A percentile compares a stretch with the other conserved stretches of the same genome.
These are phyloP conservation scores for Trametes hirsuta DNA, from an alignment of 1,284 basidiomycete species.

Conservation along the genomic window DNA sequence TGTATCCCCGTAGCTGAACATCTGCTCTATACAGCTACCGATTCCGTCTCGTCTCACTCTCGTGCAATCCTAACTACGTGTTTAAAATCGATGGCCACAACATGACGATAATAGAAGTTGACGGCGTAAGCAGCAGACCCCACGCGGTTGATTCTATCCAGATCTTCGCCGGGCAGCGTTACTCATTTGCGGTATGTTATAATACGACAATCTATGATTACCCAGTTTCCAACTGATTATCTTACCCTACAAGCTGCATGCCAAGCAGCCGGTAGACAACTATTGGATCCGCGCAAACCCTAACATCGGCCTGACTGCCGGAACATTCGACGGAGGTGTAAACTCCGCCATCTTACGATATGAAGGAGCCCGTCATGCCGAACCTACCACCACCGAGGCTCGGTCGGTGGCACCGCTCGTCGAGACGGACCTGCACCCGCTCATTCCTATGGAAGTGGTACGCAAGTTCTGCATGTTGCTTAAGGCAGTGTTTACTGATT, in stretches of 20 bases:
- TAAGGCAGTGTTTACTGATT: not conserved
- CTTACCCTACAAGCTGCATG: constrained; percentile 26
- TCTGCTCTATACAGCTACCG: constrained; percentile 28
- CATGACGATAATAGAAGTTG: constrained; percentile 40
- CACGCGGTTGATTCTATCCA: constrained; percentile 36
- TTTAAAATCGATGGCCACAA: constrained; percentile 41
- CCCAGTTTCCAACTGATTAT: not conserved
- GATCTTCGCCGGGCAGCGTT: constrained; percentile 43
- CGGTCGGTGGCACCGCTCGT: constrained; percentile 27
- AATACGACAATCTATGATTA: not conserved
- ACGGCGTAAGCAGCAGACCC: constrained; percentile 37
- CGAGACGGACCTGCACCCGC: constrained; percentile 35
- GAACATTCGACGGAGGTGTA: constrained; percentile 38
- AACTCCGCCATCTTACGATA: constrained; percentile 61
- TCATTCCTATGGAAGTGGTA: constrained; percentile 14
- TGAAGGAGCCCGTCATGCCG: constrained; percentile 42
- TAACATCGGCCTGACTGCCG: constrained; percentile 27
- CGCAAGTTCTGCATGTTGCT: not conserved
- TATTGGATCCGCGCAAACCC: constrained; percentile 48
- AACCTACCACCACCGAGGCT: constrained; percentile 43
- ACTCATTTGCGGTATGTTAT: constrained; percentile 38
- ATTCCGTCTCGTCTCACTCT: constrained; percentile 53
- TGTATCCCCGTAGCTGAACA: not conserved
- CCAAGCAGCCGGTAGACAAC: constrained; percentile 38
- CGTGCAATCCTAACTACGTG: constrained; percentile 35